Evolutionary conservation across 2,329 filamentous ascomycete genomes (phyloP).

Genomic region (Dactylonectria estremocensis): DNA sequence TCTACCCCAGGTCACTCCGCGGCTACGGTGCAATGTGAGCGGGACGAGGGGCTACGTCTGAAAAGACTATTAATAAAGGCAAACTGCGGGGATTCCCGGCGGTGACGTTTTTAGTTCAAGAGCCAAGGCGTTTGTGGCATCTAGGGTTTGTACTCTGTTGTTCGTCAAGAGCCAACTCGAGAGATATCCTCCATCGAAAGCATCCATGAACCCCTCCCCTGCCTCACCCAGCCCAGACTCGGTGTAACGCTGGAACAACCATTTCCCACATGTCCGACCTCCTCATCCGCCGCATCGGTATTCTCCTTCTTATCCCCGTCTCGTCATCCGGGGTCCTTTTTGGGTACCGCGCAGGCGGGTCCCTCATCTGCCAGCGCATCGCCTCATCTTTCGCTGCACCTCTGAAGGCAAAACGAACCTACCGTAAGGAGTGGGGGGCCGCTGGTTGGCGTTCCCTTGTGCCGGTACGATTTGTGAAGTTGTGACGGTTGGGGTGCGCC

Average conservation of each 20-base stretch:
- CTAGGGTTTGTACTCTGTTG: no score
- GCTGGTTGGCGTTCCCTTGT: constrained; percentile 41
- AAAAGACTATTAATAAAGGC: neutral
- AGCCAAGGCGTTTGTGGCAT: neutral
- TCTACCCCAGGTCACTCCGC: constrained; percentile 15
- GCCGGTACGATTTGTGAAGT: constrained; percentile 36
- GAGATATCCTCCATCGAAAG: neutral
- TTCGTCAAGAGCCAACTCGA: neutral
- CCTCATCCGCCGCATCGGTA: constrained; percentile 19
- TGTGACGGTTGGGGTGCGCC: constrained; percentile 5
- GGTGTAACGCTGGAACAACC: neutral
- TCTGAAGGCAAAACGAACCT: constrained; percentile 7
- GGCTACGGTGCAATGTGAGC: neutral
- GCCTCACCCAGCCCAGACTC: neutral
- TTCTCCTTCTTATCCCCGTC: constrained; percentile 20
- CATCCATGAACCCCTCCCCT: no score
- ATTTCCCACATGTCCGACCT: neutral
- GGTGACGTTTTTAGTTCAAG: neutral
- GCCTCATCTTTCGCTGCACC: constrained; percentile 20
- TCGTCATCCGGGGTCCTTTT: constrained; percentile 8
- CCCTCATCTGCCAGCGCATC: constrained; percentile 25
- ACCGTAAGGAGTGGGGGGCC: constrained; percentile 9
- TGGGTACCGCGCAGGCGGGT: constrained; percentile 19
- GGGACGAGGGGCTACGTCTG: neutral
- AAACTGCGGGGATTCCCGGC: neutral